These are phyloP conservation scores for Globisporangium splendens DNA, from an alignment of 352 stramenopile genomes.

Conservation along the genomic window DNA sequence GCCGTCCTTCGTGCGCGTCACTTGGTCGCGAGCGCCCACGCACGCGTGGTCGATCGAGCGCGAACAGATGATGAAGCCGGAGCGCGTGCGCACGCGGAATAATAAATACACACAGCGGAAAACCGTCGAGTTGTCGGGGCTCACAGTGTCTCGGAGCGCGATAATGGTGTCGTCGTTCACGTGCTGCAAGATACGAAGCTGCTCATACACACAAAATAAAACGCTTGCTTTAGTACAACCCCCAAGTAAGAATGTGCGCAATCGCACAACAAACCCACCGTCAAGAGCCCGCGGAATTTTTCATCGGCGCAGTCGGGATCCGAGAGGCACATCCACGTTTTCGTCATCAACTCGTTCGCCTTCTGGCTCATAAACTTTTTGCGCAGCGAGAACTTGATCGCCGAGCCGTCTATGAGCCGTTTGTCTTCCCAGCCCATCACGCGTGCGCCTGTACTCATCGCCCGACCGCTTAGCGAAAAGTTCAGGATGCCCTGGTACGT, in stretches of 20 bases:
- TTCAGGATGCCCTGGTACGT: slow-evolving; percentile 46
- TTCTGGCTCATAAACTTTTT: slow-evolving; percentile 47
- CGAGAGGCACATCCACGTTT: slow-evolving; percentile 71
- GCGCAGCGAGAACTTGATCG: slow-evolving; percentile 62
- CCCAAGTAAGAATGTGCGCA: too few relatives aligned
- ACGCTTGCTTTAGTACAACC: not conserved
- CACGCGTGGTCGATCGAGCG: slow-evolving; percentile 35
- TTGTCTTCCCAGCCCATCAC: slow-evolving; percentile 73
- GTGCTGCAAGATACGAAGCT: slow-evolving; percentile 57
- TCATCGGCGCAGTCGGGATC: slow-evolving; percentile 48
- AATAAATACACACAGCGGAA: slow-evolving; percentile 71
- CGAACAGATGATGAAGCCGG: slow-evolving; percentile 62
- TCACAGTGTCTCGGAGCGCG: slow-evolving; percentile 48
- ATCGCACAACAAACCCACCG: slow-evolving; percentile 22
- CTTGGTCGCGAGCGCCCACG: slow-evolving; percentile 14
- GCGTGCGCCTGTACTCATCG: slow-evolving; percentile 41
- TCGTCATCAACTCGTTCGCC: slow-evolving; percentile 41
- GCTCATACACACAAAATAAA: slow-evolving; percentile 3
- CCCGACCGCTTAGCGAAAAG: slow-evolving; percentile 49
- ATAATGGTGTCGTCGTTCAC: slow-evolving; percentile 74
- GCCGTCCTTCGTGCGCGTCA: slow-evolving; percentile 27
- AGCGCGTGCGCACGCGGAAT: slow-evolving; percentile 62
- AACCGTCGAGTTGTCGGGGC: slow-evolving; percentile 34
- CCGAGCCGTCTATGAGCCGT: slow-evolving; percentile 42
- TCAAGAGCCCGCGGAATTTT: slow-evolving; percentile 66